Evolutionary conservation across 2,329 filamentous ascomycete genomes (phyloP), one percentile per base, ranked within the genome.

Genomic region (Colletotrichum lupini): DNA sequence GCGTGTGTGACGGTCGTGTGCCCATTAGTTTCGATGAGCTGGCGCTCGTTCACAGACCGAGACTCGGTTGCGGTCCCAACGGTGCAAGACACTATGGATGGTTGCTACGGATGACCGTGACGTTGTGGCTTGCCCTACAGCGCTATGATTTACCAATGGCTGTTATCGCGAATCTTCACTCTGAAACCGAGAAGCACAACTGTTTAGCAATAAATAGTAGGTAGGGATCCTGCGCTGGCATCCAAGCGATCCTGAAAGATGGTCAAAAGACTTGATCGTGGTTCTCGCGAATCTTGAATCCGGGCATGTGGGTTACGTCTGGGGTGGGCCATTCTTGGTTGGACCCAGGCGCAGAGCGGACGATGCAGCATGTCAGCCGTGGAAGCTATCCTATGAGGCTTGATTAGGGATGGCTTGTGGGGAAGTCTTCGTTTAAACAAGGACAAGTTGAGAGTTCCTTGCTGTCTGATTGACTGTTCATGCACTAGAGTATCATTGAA

Each of bases 71-170:
- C n/a, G 35, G 24, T n/a, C 14, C 53, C 16, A 57, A 55, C 53
- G 24, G 56, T 19, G 9, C 52, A n/a, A 11, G 22, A 46, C 28
- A 37, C 53, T 37, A 30, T 64, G 53, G 65, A n/a, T 12, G 37
- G 28, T 61, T 28, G 16, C 63, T 57, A 70, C 46, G 37, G 49
- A 42, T 32, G 16, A 57, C 69, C 22, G 55, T 70, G 70, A 70
- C 70, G 60, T 30, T 49, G 67, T 73, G 66, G 70, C 70, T 70
- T 70, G 32, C 19, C 24, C 22, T 14, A 2, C 16, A 46, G 53
- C 12, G 49, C 58, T 26, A 28, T 58, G 58, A 19, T 53, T 24
- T 30, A 22, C 24, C 46, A 6, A 30, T 22, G 55, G 46, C 24
- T 52, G 32, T 16, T 14, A 32, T 55, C 8, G 42, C 19, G 5